Base-by-base conservation (phyloP, 768 basidiomycete genomes). In the Holtermannia corniformis region DNA sequence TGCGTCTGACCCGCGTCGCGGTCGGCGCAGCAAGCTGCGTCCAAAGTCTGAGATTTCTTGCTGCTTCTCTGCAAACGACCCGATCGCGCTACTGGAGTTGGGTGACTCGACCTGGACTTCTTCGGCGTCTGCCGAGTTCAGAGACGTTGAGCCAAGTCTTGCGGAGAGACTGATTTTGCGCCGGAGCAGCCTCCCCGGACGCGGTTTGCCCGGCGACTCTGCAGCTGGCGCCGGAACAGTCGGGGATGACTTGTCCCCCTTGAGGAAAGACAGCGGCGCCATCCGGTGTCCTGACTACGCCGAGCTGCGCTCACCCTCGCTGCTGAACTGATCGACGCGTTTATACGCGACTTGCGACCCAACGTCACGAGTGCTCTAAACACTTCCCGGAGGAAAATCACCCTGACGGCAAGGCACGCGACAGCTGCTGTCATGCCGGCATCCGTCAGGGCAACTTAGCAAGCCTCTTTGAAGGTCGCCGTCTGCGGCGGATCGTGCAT, bases 261-360 rank as follows among this genome's bases (percentile, higher is more conserved):
- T 51, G 16, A 60, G 41, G 54, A 55, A 51, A 4, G 54, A 55
- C 19, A 55, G 32, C 5, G 53, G 53, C n/a, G 53, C 48, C 53
- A 55, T 55, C 41, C 44, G 43, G 47, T 46, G 50, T 51, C 22
- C 43, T 19, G 43, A 16, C 16, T 37, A 7, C 32, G 16, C 32
- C 32, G 10, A 37, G 32, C 10, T 37, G n/a, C n/a, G n/a, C n/a
- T n/a, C n/a, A n/a, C n/a, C n/a, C n/a, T n/a, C n/a, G n/a, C n/a
- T n/a, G n/a, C n/a, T n/a, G n/a, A n/a, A n/a, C n/a, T n/a, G n/a
- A n/a, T n/a, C n/a, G n/a, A n/a, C n/a, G n/a, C n/a, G n/a, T n/a
- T n/a, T n/a, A n/a, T n/a, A n/a, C n/a, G n/a, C n/a, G n/a, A n/a
- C n/a, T n/a, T n/a, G n/a, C n/a, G n/a, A n/a, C n/a, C n/a, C n/a